Conservation (phyloP, 2,329 filamentous ascomycete genomes). For the Penicillium decumbens region DNA sequence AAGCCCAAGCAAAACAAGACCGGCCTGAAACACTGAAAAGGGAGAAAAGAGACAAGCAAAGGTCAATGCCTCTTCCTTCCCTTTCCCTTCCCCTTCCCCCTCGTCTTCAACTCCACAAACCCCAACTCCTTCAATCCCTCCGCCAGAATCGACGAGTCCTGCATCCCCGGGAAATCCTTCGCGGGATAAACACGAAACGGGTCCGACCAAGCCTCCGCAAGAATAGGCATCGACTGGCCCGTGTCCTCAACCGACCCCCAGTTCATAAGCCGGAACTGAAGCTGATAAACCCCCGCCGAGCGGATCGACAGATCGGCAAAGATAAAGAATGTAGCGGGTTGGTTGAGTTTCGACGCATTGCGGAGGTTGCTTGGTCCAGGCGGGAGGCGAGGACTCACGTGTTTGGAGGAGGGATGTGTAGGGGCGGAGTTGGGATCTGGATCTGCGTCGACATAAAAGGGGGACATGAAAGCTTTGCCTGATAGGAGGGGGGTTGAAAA, state of each 20-base stretch:
- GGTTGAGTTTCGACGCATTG: constrained; percentile 15
- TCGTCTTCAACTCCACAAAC: constrained; percentile 40
- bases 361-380: constrained; percentile 5
- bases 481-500: constrained; percentile 32
- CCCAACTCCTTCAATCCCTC: constrained; percentile 40
- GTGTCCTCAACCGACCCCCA: constrained; percentile 34
- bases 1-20: too few species aligned
- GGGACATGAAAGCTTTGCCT: constrained; percentile 40
- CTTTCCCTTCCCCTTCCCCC: constrained; percentile 35
- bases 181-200: constrained; percentile 42
- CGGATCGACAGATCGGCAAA: constrained; percentile 48
- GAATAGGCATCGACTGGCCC: constrained; percentile 35
- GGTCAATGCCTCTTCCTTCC: constrained; percentile 25
- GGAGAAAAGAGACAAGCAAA: too few species aligned
- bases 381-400: neutral
- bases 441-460: constrained; percentile 41
- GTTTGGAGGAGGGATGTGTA: constrained; percentile 30
- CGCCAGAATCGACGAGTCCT: constrained; percentile 37
- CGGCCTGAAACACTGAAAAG: neutral
- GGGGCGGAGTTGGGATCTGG: constrained; percentile 43
- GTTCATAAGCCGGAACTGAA: constrained; percentile 46
- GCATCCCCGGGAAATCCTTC: constrained; percentile 45
- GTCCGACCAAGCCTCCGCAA: constrained; percentile 40
- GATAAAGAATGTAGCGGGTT: constrained; percentile 45
- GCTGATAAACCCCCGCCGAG: constrained; percentile 42